Conservation (phyloP, 2,329 filamentous ascomycete species). For the Eutypella sp. region DNA sequence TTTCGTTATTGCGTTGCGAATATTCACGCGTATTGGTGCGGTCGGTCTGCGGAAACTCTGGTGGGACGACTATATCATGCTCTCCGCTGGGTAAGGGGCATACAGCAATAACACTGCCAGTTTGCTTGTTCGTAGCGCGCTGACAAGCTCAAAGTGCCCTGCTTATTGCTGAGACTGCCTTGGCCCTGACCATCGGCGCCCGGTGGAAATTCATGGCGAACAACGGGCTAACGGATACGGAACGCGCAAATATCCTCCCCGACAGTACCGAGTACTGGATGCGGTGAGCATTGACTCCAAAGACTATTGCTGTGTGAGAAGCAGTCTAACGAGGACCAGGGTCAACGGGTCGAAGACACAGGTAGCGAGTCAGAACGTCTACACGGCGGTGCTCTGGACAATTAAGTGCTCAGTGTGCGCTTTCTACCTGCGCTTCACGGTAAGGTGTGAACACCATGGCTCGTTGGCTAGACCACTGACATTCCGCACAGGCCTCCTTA, state of each 20-base stretch:
- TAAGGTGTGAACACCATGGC: not conserved
- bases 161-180: not conserved
- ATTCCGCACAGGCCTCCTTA: not conserved
- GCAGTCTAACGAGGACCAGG: not conserved
- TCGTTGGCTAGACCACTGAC: not conserved
- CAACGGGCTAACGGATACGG: constrained; percentile 1
- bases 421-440: constrained; percentile 9
- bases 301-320: not conserved
- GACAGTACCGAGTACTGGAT: constrained; percentile 2
- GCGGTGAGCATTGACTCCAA: not conserved
- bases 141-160: not conserved
- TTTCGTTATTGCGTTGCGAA: not conserved
- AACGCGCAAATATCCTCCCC: not conserved
- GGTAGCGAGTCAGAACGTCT: constrained; percentile 5
- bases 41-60: not conserved
- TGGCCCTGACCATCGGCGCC: constrained; percentile 10
- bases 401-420: constrained; percentile 7
- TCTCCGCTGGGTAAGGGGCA: not conserved
- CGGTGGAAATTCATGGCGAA: constrained; percentile 4
- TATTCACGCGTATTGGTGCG: not conserved
- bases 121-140: too few relatives aligned
- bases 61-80: not conserved
- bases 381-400: constrained; percentile 8
- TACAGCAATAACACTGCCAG: too few relatives aligned
- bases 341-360: constrained; percentile 10